Evolutionary conservation across 2,329 filamentous ascomycete genomes (phyloP).

Genomic region (Fonsecaea nubica): DNA sequence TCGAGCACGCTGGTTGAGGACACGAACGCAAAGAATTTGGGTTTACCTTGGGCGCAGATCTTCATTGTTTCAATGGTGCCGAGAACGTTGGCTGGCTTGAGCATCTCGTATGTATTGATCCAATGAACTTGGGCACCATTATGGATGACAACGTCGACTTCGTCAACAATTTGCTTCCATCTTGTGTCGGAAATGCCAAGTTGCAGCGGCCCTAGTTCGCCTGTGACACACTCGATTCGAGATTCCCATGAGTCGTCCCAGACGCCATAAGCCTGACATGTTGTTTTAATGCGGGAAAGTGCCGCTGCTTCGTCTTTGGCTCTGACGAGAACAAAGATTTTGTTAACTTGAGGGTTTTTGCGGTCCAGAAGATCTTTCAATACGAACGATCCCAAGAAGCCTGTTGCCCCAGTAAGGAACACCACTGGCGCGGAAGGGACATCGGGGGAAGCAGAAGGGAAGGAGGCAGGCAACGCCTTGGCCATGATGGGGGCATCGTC

Average conservation of each 20-base stretch:
- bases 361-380: slow-evolving; percentile 75
- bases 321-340: slow-evolving; percentile 77
- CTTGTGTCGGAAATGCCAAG: slow-evolving; percentile 72
- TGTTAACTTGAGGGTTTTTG: slow-evolving; percentile 57
- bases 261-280: slow-evolving; percentile 76
- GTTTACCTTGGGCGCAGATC: slow-evolving; percentile 76
- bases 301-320: slow-evolving; percentile 67
- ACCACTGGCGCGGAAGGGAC: slow-evolving; percentile 60
- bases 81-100: slow-evolving; percentile 78
- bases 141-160: slow-evolving; percentile 77
- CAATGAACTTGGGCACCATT: slow-evolving; percentile 83
- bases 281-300: slow-evolving; percentile 68
- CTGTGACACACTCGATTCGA: slow-evolving; percentile 71
- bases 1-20: slow-evolving; percentile 84
- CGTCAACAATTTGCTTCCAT: slow-evolving; percentile 70
- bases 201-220: slow-evolving; percentile 73
- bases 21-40: slow-evolving; percentile 82
- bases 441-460: slow-evolving; percentile 44
- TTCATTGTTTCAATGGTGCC: slow-evolving; percentile 77
- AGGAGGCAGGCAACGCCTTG: slow-evolving; percentile 56
- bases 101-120: slow-evolving; percentile 76
- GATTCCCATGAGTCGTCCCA: slow-evolving; percentile 74
- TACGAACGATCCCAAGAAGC: slow-evolving; percentile 84
- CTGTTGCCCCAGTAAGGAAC: slow-evolving; percentile 87
- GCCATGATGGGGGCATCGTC: slow-evolving; percentile 55